Base-by-base conservation (phyloP, 306 rosid species). In the Ochetophila trinervis region DNA sequence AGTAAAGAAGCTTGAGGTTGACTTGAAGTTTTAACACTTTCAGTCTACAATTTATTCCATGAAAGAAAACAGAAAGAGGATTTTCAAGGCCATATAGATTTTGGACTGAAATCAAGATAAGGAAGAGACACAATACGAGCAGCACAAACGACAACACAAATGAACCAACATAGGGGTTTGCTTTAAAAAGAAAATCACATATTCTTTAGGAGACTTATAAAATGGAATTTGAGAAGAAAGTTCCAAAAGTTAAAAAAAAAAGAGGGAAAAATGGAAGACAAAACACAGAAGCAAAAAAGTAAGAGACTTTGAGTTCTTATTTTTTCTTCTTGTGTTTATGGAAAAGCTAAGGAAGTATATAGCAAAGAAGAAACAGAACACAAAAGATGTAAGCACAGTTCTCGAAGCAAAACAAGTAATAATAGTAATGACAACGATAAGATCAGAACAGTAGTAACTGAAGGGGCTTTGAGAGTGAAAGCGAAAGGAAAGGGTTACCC, bases 321-420 rank as follows among this genome's bases (percentile, higher is more conserved):
- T n/a, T 11, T 48, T 3, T 60, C 75, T 45, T 71, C 55, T 60
- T 37, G 70, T 67, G 85, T 83, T 77, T 74, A 80, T 76, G 83
- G 88, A 76, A 82, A 76, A 76, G 80, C 82, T 57, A 72, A 84
- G 88, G 87, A 74, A 82, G 80, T 59, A 66, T 59, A 27, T 70
- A 73, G 60, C 20, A 72, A 71, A 15, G 15, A 52, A 48, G 32
- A 47, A 24, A 16, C 59, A 17, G 16, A 42, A 55, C 50, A 47
- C 51, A 62, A 61, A 73, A 47, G 62, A 69, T 45, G 56, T 19
- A 75, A 79, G 85, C 99, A 36, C 90, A 67, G 77, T 73, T 81
- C 74, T 88, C 96, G 55, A 90, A 83, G 84, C 79, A 47, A 20
- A 6, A 57, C 66, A 79, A 60, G 88, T 70, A 83, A 81, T 79